Evolutionary conservation across 306 rosid genomes (phyloP), one percentile per base, ranked within the genome.

Genomic region (Vigna nakashimae): DNA sequence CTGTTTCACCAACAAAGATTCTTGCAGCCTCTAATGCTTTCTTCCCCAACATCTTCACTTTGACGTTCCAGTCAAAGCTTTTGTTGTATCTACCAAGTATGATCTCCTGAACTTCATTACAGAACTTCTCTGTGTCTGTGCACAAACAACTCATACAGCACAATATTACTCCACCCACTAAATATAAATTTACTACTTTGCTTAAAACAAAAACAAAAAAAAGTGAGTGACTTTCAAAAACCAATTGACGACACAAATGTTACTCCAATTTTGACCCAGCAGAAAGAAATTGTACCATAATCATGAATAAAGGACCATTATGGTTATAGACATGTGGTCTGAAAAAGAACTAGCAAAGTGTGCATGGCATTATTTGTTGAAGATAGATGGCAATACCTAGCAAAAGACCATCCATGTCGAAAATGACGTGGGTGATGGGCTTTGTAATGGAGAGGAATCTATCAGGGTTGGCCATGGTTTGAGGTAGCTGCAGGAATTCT

Each of bases 351-450:
- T 13, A 2, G 50, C 12, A 45, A 45, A 16, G 6, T 40, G 48
- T 20, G 17, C 0, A 17, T n/a, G 30, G 69, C 28, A 4, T 34
- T 42, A 7, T 9, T 1, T 0, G n/a, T 66, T 10, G 49, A 12
- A 42, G 69, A 45, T 1, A 78, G 51, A 32, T 26, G 42, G 18
- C 49, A 43, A 79, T 89, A 94, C 98, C 98, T 6, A 94, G 89
- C 78, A 94, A 85, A 71, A 94, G 97, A 52, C 98, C 98, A 79
- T 94, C 98, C 98, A 95, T 95, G 80, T 95, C 98, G 77, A 95
- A 92, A 81, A 89, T 55, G 82, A 93, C 86, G 46, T 91, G 97
- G 11, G 89, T 79, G 82, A 91, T 87, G 81, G 84, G 72, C 53
- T 71, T 87, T 81, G 75, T 76, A 69, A 9, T 43, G 9, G 85